Base-by-base conservation (phyloP, 768 basidiomycete species). In the Russula ochroleuca region DNA sequence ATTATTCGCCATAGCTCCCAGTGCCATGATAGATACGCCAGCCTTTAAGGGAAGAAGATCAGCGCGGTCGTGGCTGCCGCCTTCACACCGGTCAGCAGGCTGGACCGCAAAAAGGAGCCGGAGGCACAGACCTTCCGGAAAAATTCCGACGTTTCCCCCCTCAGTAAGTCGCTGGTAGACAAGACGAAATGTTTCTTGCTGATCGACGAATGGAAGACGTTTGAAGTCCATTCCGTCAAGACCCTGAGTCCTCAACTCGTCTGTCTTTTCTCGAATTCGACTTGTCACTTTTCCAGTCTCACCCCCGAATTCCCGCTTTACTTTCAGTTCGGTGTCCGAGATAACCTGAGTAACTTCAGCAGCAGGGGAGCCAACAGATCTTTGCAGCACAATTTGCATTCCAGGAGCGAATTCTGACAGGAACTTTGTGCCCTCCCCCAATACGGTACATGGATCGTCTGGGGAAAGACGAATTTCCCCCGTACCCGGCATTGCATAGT, bases 11-110 rank as follows among this genome's bases (percentile, higher is more conserved):
- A 98, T 96, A 5, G 97, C 95, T 28, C 97, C 97, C 10, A 99
- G 81, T 25, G 97, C 95, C 95, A 99, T 98, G 70, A 98, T 84
- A 1, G 94, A 90, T 40, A 98, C 95, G 5, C 97, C 97, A 33
- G 97, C 97, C 76, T 99, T 99, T 45, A 99, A 81, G 2, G 97
- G 97, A 21, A 98, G 83, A 55, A 98, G 82, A 75, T 98, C 94
- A 10, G 92, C 95, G 45, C 97, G 88, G 75, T 99, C 97, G 74
- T 99, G 97, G 63, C 95, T 98, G 61, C 97, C 97, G 69, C 97
- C 95, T 98, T 37, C 15, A 58, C 10, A 65, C 56, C 56, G 37
- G 69, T 59, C 66, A 33, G 45, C 54, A 31, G 50, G 33, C 38
- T 41, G 35, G 35, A 54, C 47, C n/a, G 41, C n/a, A 47, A 50